Evolutionary conservation across 176 grass and related monocot genomes (phyloP), one percentile per base, ranked within the genome.

Genomic region (Phoenix roebelenii): DNA sequence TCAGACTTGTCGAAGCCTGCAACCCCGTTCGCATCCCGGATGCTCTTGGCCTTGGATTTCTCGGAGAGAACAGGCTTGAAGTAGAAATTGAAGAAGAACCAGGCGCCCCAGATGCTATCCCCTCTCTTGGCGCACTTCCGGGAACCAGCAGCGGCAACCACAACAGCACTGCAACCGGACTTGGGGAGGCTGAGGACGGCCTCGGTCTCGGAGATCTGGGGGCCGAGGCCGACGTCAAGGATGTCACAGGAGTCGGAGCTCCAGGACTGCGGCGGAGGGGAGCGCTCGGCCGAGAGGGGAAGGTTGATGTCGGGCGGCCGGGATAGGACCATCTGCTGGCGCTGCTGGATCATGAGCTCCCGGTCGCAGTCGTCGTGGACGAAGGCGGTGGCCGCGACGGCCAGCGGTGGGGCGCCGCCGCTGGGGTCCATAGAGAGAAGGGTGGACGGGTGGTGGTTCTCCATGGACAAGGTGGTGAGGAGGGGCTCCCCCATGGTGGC

Each of bases 401-500:
- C 51, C 3, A 54, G 57, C 15, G 73, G 70, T 3, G 75, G 35
- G 7, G 35, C 35, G 2, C 35, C 67, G 2, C 86, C 86, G 0
- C 74, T 66, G 4, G 82, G 67, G 35, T 89, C 86, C 77, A 89
- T 89, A 35, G 86, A 89, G 55, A 89, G 86, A 54, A 72, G 86
- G 55, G 86, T 89, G 78, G 63, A 79, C 67, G 78, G 81, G 29
- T 84, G 77, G 70, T 65, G 70, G 74, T 88, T 83, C 54, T 89
- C 86, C 77, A 85, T 89, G 67, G 86, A 82, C 18, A 89, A 71
- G 30, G 74, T 48, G 58, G 82, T 82, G 67, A 85, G 81, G 77
- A 81, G 78, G 69, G 77, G 56, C 69, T 89, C 86, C 23, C 86
- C 86, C 67, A 82, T 81, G 67, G 78, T 22, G 23, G 35, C 35